Base-by-base conservation (phyloP, 352 stramenopile genomes). In the Sclerospora graminicola region DNA sequence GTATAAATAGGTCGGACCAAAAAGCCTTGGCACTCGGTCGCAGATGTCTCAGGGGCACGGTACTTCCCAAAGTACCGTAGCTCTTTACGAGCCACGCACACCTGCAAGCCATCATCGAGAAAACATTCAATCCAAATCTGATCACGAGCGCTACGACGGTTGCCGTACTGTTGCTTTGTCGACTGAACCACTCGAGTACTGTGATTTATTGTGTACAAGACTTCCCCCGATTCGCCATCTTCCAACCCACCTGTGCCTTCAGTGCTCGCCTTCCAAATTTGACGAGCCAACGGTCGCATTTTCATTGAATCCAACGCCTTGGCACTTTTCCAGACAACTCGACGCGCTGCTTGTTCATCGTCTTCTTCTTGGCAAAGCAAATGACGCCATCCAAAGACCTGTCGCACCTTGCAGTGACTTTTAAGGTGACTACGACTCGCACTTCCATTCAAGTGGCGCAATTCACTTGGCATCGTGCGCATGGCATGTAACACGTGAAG, bases 111-210 rank as follows among this genome's bases (percentile, higher is more conserved):
- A 23, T 60, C 45, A 37, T 72, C 59, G 4, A 70, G 42, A n/a
- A 59, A 63, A 20, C 65, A 68, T 52, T 76, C 65, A 9, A 76
- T 27, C 65, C 65, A 76, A 27, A 76, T 34, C 44, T 68, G 61
- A 19, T 54, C 40, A 18, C 46, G 45, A 37, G 33, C 16, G 15
- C 37, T 46, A 1, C 59, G 54, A 19, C 42, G 51, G 13, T 48
- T 44, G 8, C 48, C 28, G 8, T 45, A 48, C 30, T 43, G 48
- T 14, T 28, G 41, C 11, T 67, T 60, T 4, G 51, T 46, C 2
- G 50, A 60, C 11, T 50, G 53, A 23, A 73, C 59, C 0, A 76
- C 63, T 13, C 61, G 65, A 11, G 56, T 45, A 14, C 39, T 48
- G 8, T 29, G 27, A 39, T 59, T 70, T 11, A 73, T 41, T 0